These are phyloP conservation scores for Ogataea kodamae DNA, from an alignment of 805 yeast genomes.

Conservation along the genomic window DNA sequence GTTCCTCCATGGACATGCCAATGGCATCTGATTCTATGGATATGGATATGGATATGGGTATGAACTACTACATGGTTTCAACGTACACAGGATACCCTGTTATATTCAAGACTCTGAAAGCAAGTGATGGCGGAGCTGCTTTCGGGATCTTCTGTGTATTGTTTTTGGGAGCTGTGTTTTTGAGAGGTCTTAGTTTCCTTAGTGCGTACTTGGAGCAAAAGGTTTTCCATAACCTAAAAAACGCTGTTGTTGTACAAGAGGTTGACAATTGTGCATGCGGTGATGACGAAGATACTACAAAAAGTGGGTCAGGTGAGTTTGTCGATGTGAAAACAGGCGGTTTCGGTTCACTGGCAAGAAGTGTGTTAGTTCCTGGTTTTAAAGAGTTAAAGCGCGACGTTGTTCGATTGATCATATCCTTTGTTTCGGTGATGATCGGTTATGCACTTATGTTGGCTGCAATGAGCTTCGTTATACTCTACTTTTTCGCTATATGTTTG, in stretches of 20 bases:
- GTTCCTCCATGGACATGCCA: slow-evolving; percentile 19
- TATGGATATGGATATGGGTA: slow-evolving; percentile 34
- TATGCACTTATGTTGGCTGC: slow-evolving; percentile 77
- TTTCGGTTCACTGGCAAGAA: slow-evolving; percentile 19
- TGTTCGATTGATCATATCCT: slow-evolving; percentile 52
- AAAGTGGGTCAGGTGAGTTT: slow-evolving; percentile 13
- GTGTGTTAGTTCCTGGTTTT: slow-evolving; percentile 34
- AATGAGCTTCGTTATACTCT: slow-evolving; percentile 64
- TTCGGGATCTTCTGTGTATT: slow-evolving; percentile 70
- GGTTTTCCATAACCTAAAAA: slow-evolving; percentile 48
- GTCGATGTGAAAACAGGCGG: slow-evolving; percentile 8
- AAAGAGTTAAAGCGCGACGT: slow-evolving; percentile 46
- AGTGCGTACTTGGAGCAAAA: slow-evolving; percentile 64
- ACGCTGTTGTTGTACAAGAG: slow-evolving; percentile 30
- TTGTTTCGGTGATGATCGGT: slow-evolving; percentile 62
- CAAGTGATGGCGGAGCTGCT: slow-evolving; percentile 55
- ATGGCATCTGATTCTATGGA: slow-evolving; percentile 15
- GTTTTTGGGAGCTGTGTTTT: slow-evolving; percentile 54
- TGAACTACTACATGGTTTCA: slow-evolving; percentile 59
- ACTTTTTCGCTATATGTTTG: slow-evolving; percentile 68
- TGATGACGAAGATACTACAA: slow-evolving; percentile 24
- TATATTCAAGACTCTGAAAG: slow-evolving; percentile 51
- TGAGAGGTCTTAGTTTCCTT: slow-evolving; percentile 57
- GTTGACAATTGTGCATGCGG: slow-evolving; percentile 35
- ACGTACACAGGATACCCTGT: slow-evolving; percentile 56